phyloP scores from a whole-genome alignment of 225 moss, liverwort and hornwort genomes.

The Ulota crispa region DNA sequence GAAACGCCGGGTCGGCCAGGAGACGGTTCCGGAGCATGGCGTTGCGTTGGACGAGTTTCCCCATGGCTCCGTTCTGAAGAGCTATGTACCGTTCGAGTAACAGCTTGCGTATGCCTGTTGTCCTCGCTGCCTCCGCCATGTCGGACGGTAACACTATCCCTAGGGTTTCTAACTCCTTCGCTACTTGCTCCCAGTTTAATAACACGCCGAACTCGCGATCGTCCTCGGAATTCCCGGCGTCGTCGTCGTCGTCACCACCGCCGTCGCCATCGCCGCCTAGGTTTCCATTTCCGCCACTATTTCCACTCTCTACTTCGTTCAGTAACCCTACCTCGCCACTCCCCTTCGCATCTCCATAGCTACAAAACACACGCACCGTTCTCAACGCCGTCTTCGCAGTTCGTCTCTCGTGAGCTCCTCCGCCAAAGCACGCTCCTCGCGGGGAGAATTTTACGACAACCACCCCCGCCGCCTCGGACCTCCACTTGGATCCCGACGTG shows the following conservation, averaged over 20 bases:
- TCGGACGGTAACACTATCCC: conserved; percentile 71
- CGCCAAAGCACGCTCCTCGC: background rate
- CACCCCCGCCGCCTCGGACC: background rate
- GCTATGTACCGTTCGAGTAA: conserved; percentile 80
- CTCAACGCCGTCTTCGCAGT: background rate
- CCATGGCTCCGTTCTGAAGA: conserved; percentile 63
- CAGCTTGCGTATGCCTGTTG: conserved; percentile 73
- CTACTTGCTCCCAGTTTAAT: conserved; percentile 76
- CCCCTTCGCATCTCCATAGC: conserved; percentile 23
- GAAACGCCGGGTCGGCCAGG: conserved; percentile 81
- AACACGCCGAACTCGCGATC: conserved; percentile 75
- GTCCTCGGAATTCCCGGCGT: conserved; percentile 29
- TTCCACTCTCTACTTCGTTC: conserved; percentile 14
- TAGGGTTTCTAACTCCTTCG: conserved; percentile 48
- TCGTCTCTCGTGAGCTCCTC: background rate
- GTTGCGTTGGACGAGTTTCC: conserved; percentile 56
- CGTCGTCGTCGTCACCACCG: conserved; percentile 17
- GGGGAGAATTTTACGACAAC: background rate
- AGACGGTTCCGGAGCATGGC: conserved; percentile 80
- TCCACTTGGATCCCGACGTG: background rate
- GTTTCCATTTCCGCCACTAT: conserved; percentile 36
- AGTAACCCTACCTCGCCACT: background rate
- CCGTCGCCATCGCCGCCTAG: conserved; percentile 35
- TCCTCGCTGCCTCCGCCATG: conserved; percentile 78
- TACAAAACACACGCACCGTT: conserved; percentile 19